Evolutionary conservation across 2,329 filamentous ascomycete species (phyloP), one percentile per base, ranked within the genome.

Genomic region (Claviceps sp.): DNA sequence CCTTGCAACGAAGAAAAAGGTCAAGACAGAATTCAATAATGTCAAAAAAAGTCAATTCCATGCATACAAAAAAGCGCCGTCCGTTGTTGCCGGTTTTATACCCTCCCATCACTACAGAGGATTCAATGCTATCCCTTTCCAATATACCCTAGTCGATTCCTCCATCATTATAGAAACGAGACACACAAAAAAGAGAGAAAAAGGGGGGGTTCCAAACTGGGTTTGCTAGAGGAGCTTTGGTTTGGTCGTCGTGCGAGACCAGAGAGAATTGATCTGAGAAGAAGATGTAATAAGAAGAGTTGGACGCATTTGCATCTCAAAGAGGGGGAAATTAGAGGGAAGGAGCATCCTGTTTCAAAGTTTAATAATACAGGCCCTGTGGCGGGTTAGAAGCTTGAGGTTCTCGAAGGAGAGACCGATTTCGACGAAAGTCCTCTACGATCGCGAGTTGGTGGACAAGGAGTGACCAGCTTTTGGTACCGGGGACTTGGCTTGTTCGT

Each of bases 401-500:
- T 9, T 9, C n/a, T 9, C n/a, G 16, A 20, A 18, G 22, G 40
- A 42, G 40, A 20, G 45, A 36, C 6, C 2, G 2, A 26, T 11
- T 34, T 34, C 30, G 30, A 34, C 9, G 2, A 20, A 4, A 6
- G 47, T 40, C 34, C 18, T 42, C 49, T 54, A 59, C 44, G 52
- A 51, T 55, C 59, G 58, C 48, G 57, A 57, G n/a, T 60, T 51
- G 38, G 62, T 57, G 3, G 65, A 61, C 43, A 54, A 46, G 9
- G 51, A 51, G 8, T 44, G 47, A 14, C 51, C 46, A 8, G 34
- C 34, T 4, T 52, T 41, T 14, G 54, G 44, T 37, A 37, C 46
- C 34, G 54, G 54, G 1, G 54, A 54, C 43, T 52, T 55, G 52
- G 54, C 49, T 22, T 51, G 52, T 14, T 61, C 59, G 47, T 72